Base-by-base conservation (phyloP, 768 basidiomycete species). In the Boletus reticulatus region DNA sequence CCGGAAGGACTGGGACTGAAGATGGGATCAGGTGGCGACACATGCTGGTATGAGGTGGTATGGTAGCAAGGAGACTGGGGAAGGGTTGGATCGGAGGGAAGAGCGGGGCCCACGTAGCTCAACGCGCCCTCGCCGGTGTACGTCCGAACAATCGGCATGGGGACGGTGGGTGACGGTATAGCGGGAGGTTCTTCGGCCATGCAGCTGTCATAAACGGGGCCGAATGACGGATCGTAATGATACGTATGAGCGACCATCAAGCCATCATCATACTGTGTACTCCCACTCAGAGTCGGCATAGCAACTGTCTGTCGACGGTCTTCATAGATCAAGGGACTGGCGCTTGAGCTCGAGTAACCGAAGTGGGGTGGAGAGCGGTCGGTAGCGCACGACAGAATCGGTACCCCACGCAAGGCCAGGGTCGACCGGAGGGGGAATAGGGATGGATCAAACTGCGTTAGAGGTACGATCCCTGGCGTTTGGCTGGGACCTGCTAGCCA, bases 141-240 rank as follows among this genome's bases (percentile, higher is more conserved):
- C 16, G 29, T 50, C 47, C 54, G 59, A 39, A 45, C 19, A 36
- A 52, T 53, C 20, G 62, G 48, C 54, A 55, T 45, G 46, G 50
- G 1, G 24, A 55, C 31, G 12, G 19, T 20, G 19, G 49, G 29
- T 39, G 57, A 46, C 19, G 43, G 34, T 31, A 41, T 20, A 20
- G 4, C 39, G 29, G 13, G 41, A 39, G 41, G 22, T 24, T 46
- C 19, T 7, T 27, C 39, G 4, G 22, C 36, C 13, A 38, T 27
- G 37, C 38, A 48, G 38, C 49, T 4, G 22, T 43, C 48, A 9
- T 39, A 31, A 20, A 8, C 10, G 9, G 29, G 44, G 11, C 16
- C 32, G 36, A 32, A 29, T 19, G 52, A 48, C 17, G 29, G 20
- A 24, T 11, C 46, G 36, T 44, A 29, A 43, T 36, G 47, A 39